phyloP scores from a whole-genome alignment of 2,329 filamentous ascomycete species.

The Fonsecaea nubica region DNA sequence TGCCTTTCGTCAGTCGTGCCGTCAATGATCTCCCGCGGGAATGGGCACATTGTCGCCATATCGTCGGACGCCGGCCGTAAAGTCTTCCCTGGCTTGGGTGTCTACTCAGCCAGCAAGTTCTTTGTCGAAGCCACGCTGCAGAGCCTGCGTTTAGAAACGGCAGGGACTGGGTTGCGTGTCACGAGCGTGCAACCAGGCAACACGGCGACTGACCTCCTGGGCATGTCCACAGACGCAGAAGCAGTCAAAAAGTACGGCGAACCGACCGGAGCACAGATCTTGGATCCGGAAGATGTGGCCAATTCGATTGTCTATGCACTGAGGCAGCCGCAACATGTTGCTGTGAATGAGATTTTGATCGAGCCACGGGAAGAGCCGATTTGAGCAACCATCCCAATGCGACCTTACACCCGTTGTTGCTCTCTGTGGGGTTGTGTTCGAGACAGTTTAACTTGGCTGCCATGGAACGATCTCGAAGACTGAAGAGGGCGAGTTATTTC shows the following conservation, averaged over 20 bases:
- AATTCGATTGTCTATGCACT: slow-evolving; percentile 75
- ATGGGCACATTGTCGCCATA: slow-evolving; percentile 78
- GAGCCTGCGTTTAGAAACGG: slow-evolving; percentile 75
- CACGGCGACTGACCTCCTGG: slow-evolving; percentile 73
- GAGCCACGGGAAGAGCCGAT: slow-evolving; percentile 79
- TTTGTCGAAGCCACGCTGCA: slow-evolving; percentile 85
- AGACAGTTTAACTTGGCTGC: neutral
- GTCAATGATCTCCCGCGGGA: slow-evolving; percentile 71
- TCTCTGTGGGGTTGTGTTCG: neutral
- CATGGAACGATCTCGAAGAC: neutral
- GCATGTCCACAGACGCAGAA: slow-evolving; percentile 76
- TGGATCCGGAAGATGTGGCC: slow-evolving; percentile 76
- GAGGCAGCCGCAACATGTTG: slow-evolving; percentile 74
- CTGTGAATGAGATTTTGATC: slow-evolving; percentile 80
- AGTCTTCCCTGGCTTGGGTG: slow-evolving; percentile 79
- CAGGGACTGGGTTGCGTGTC: slow-evolving; percentile 73
- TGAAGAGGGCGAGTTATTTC: neutral
- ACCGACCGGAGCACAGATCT: slow-evolving; percentile 74
- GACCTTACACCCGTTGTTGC: neutral
- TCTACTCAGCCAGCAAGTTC: slow-evolving; percentile 84
- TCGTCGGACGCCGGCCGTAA: slow-evolving; percentile 83
- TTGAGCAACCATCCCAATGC: slow-evolving; percentile 45
- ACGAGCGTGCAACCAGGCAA: slow-evolving; percentile 80
- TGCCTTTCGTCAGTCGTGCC: slow-evolving; percentile 73
- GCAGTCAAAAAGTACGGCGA: slow-evolving; percentile 80